Conservation (phyloP, 305 asterid genomes). For the Fraxinus baroniana region DNA sequence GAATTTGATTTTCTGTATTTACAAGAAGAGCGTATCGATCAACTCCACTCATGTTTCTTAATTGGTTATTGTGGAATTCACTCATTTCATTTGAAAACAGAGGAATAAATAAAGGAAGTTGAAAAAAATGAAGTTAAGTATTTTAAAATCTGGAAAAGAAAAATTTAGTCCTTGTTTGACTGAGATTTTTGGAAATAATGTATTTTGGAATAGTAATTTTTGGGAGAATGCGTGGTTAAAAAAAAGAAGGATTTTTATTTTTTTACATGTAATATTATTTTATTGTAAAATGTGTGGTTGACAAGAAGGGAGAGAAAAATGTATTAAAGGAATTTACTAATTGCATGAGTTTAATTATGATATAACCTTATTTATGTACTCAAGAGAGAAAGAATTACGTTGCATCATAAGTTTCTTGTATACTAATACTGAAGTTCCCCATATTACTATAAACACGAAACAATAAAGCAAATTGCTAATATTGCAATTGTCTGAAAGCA, state of each 20-base stretch:
- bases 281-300: no score
- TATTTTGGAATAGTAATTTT: no score
- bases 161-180: neutral
- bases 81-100: neutral
- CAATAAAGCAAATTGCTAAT: neutral
- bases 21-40: neutral
- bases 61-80: constrained; percentile 14
- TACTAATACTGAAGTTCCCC: neutral
- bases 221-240: no score
- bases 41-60: neutral
- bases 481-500: neutral
- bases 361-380: constrained; percentile 3
- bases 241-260: no score
- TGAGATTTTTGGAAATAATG: no score
- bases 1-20: neutral
- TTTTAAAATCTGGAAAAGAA: constrained; percentile 4
- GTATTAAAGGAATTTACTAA: neutral
- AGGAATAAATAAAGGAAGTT: neutral
- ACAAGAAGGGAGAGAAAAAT: no score
- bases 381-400: neutral
- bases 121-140: neutral
- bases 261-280: no score
- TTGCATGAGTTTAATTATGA: neutral
- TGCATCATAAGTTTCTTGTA: neutral
- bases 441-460: neutral